Evolutionary conservation across 2,329 filamentous ascomycete species (phyloP), one percentile per base, ranked within the genome.

Genomic region (Celoporthe dispersa): DNA sequence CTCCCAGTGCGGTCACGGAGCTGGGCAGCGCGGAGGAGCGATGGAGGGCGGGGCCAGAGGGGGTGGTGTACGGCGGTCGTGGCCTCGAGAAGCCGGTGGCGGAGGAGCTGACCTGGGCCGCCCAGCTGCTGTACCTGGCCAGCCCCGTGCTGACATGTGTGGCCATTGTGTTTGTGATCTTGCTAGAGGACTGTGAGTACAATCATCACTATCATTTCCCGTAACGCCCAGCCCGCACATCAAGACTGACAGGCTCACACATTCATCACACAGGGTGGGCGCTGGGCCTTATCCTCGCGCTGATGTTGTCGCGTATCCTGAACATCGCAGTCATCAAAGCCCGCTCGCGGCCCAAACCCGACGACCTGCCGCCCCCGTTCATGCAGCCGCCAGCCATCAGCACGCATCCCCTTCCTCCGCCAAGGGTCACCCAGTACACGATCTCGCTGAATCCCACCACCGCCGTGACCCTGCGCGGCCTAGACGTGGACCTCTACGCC

Each of bases 261-360:
- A 2, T 9, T 28, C 44, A 25, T 73, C 77, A 67, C 72, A 66
- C 68, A 79, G 80, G 84, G 82, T 88, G 84, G 83, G 84, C 84
- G 1, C 75, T 89, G 2, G 78, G 76, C 2, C 80, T 83, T 12
- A 75, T 89, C 12, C 57, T 82, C 0, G 80, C 83, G 0, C 82
- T 90, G 31, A 85, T 90, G 75, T 61, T 83, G 16, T 84, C 86
- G 2, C 86, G 89, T 19, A 70, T 87, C 11, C 77, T 88, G 68
- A 89, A 90, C 74, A 84, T 88, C 69, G 81, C 82, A 78, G 81
- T 87, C 44, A 85, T 90, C 76, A 87, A 87, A 70, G 80, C 84
- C 63, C 85, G 88, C 51, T 79, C 81, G 6, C 75, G 73, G 53
- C 71, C 71, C 19, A 67, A 67, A 35, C 57, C 68, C 62, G 64